A percentile compares a stretch with the other conserved stretches of the same genome.
phyloP scores from a whole-genome alignment of 305 asterid genomes.

The Caryopteris hybrid region DNA sequence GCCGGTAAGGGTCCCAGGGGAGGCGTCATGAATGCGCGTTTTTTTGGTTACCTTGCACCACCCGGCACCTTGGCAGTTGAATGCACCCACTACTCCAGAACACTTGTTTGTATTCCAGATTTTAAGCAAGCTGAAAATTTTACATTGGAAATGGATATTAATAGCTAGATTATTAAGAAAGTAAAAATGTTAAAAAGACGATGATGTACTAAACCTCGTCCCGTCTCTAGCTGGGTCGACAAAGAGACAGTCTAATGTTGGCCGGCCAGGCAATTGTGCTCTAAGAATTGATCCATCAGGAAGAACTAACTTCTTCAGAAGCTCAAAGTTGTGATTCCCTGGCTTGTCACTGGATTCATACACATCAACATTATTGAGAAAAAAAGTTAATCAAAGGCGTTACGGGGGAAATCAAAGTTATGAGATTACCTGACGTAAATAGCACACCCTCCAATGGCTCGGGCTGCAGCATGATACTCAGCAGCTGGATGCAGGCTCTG shows the following conservation, averaged over 20 bases:
- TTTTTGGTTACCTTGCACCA: slow-evolving; percentile 84
- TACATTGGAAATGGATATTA: background rate
- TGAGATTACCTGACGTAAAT: slow-evolving; percentile 74
- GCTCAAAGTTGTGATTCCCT: slow-evolving; percentile 89
- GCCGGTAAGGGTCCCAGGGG: slow-evolving; percentile 80
- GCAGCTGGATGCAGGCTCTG: slow-evolving; percentile 98
- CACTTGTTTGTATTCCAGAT: slow-evolving; percentile 88
- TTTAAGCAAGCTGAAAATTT: slow-evolving; percentile 73
- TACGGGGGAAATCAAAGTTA: background rate
- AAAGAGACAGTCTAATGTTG: slow-evolving; percentile 83
- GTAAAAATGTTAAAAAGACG: no score
- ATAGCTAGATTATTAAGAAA: background rate
- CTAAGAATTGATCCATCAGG: slow-evolving; percentile 97
- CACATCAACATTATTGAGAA: background rate
- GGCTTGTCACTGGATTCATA: slow-evolving; percentile 75
- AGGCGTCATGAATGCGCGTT: slow-evolving; percentile 82
- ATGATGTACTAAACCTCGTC: slow-evolving; percentile 42
- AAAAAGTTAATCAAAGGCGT: background rate
- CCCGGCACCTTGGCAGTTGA: slow-evolving; percentile 99
- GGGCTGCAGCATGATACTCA: slow-evolving; percentile 97
- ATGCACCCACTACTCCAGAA: slow-evolving; percentile 84
- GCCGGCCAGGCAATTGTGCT: slow-evolving; percentile 88
- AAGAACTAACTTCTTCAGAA: slow-evolving; percentile 79
- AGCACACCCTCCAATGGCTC: slow-evolving; percentile 94
- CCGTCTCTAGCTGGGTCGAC: slow-evolving; percentile 98